Evolutionary conservation across 495 filamentous ascomycete genomes (phyloP).

Genomic region (Aspergillus ellipticus): DNA sequence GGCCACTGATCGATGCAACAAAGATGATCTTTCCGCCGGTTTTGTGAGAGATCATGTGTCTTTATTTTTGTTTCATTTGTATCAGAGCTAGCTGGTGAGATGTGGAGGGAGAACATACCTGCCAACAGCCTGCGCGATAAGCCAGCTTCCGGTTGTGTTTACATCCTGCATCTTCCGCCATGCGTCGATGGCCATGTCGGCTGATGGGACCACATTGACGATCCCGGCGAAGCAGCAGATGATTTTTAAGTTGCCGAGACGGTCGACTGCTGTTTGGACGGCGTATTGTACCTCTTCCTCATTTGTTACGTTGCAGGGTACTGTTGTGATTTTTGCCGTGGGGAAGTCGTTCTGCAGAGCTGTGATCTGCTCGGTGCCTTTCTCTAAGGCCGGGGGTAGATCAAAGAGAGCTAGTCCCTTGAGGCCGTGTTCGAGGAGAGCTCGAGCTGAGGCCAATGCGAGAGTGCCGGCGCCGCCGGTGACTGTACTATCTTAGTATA

Average conservation of each 20-base stretch:
- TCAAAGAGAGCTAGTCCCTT: constrained; percentile 59
- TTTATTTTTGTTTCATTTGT: constrained; percentile 2
- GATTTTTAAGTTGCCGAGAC: constrained; percentile 53
- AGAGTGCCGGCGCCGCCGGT: constrained; percentile 68
- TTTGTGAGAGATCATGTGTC: constrained; percentile 25
- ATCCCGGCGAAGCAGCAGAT: constrained; percentile 66
- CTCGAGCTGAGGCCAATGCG: constrained; percentile 53
- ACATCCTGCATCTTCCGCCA: constrained; percentile 60
- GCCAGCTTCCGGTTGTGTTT: constrained; percentile 62
- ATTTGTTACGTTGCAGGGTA: constrained; percentile 55
- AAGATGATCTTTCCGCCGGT: constrained; percentile 59
- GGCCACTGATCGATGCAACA: constrained; percentile 62
- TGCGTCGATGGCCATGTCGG: constrained; percentile 48
- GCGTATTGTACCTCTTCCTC: constrained; percentile 40
- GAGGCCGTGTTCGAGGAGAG: constrained; percentile 67
- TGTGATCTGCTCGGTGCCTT: constrained; percentile 23
- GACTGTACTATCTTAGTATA: constrained; percentile 21
- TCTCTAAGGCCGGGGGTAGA: constrained; percentile 38
- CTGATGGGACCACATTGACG: constrained; percentile 53
- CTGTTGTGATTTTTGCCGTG: constrained; percentile 38
- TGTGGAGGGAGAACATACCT: constrained; percentile 27
- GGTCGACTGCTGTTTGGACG: constrained; percentile 31
- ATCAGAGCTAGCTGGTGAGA: not conserved
- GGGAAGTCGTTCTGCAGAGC: constrained; percentile 51
- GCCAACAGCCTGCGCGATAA: constrained; percentile 60